phyloP scores from a whole-genome alignment of 1,284 basidiomycete genomes.

The Leccinum colubrinum region DNA sequence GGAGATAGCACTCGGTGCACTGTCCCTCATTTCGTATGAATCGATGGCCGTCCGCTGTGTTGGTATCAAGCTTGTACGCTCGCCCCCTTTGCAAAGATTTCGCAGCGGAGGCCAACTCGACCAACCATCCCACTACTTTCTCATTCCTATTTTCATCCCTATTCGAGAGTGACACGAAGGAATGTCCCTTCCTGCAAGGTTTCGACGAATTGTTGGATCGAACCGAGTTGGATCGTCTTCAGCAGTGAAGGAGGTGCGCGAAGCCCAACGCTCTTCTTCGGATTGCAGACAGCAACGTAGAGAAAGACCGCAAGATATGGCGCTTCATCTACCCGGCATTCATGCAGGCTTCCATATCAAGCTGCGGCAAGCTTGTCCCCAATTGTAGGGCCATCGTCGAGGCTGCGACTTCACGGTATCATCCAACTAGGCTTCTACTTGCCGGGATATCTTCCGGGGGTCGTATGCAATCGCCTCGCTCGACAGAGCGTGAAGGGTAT shows the following conservation, averaged over 20 bases:
- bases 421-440: constrained; percentile 63
- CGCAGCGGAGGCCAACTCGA: constrained; percentile 30
- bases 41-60: constrained; percentile 46
- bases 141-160: constrained; percentile 47
- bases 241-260: constrained; percentile 59
- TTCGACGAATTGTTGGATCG: constrained; percentile 65
- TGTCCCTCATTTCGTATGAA: constrained; percentile 80
- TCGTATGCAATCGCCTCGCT: constrained; percentile 37
- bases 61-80: constrained; percentile 61
- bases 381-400: constrained; percentile 63
- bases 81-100: constrained; percentile 43
- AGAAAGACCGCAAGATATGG: constrained; percentile 70
- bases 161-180: constrained; percentile 24
- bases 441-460: constrained; percentile 61
- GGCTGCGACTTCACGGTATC: constrained; percentile 63
- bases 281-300: constrained; percentile 64
- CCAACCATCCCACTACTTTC: constrained; percentile 20
- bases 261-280: constrained; percentile 54
- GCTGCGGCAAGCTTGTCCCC: constrained; percentile 42
- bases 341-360: constrained; percentile 52
- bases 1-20: constrained; percentile 70
- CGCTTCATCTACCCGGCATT: constrained; percentile 64
- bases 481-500: constrained; percentile 48
- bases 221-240: constrained; percentile 54
- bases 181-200: constrained; percentile 51